Percentiles rank a stretch among this genome's conserved stretches.
Conservation (phyloP, 2,329 filamentous ascomycete species). For the Sporothrix dimorphospora region DNA sequence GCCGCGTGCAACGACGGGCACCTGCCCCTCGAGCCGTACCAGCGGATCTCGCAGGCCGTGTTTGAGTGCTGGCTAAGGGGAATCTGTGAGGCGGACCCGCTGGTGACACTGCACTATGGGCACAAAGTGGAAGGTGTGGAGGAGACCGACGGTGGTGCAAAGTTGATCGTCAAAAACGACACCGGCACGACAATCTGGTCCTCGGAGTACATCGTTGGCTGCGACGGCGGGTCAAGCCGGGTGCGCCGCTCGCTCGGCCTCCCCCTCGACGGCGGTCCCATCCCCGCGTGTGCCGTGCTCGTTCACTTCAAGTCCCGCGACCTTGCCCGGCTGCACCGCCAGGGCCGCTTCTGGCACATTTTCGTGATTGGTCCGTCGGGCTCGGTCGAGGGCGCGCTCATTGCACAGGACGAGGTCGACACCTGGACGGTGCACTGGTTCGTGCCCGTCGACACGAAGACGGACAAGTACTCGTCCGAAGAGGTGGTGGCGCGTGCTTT, state of each 20-base stretch:
- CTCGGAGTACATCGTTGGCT: background rate
- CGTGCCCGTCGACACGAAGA: conserved; percentile 24
- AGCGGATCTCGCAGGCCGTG: conserved; percentile 41
- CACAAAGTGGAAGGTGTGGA: conserved; percentile 22
- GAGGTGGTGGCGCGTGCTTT: background rate
- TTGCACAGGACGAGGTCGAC: conserved; percentile 31
- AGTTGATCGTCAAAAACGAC: background rate
- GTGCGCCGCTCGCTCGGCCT: background rate
- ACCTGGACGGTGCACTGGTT: conserved; percentile 27
- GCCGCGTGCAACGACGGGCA: conserved; percentile 41
- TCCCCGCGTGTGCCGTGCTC: conserved; percentile 22
- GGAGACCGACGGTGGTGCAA: background rate
- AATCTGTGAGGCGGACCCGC: conserved; percentile 34
- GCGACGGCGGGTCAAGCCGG: background rate
- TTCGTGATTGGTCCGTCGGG: conserved; percentile 29
- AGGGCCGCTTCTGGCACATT: conserved; percentile 36
- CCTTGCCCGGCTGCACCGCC: conserved; percentile 22
- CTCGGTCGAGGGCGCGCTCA: conserved; percentile 19
- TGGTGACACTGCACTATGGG: conserved; percentile 39
- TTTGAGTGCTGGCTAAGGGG: conserved; percentile 43
- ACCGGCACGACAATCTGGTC: background rate
- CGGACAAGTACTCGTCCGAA: background rate
- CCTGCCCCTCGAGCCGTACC: conserved; percentile 40
- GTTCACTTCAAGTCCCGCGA: conserved; percentile 36
- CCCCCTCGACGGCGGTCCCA: background rate